These are phyloP conservation scores for Melaleuca alternifolia DNA, from an alignment of 345 rosid species.

Conservation along the genomic window DNA sequence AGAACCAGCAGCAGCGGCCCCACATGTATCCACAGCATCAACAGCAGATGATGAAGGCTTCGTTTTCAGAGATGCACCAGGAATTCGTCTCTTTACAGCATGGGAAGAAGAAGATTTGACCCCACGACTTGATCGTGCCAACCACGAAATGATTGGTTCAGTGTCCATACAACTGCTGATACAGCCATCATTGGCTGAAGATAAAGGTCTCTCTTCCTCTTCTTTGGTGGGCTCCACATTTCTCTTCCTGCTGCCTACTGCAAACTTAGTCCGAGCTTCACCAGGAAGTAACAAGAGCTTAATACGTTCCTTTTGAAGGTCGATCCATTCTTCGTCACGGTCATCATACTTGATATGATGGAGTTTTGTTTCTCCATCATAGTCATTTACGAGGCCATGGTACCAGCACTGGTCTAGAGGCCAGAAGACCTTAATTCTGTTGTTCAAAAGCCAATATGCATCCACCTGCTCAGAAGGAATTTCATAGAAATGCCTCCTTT, in stretches of 20 bases:
- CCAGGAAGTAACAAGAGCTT: conserved; percentile 74
- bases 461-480: conserved; percentile 58
- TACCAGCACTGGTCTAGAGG: conserved; percentile 95
- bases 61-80: conserved; percentile 8
- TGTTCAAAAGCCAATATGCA: conserved; percentile 58
- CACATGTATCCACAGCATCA: conserved; percentile 12
- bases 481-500: conserved; percentile 84
- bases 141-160: conserved; percentile 88
- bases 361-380: conserved; percentile 59
- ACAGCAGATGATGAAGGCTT: conserved; percentile 5
- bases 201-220: conserved; percentile 23
- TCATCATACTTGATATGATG: conserved; percentile 96
- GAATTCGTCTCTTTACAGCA: conserved; percentile 37
- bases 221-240: conserved; percentile 22
- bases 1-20: conserved; percentile 13
- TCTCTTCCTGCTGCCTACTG: conserved; percentile 36
- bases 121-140: conserved; percentile 39
- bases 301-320: conserved; percentile 72
- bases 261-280: conserved; percentile 58
- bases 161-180: conserved; percentile 55
- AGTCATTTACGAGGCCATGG: conserved; percentile 66
- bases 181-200: conserved; percentile 40
- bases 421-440: conserved; percentile 85
- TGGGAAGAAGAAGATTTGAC: conserved; percentile 42
- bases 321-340: conserved; percentile 96